A percentile compares a stretch with the other conserved stretches of the same genome.
Evolutionary conservation across 352 stramenopile species (phyloP).

Genomic region (Albugo candida): DNA sequence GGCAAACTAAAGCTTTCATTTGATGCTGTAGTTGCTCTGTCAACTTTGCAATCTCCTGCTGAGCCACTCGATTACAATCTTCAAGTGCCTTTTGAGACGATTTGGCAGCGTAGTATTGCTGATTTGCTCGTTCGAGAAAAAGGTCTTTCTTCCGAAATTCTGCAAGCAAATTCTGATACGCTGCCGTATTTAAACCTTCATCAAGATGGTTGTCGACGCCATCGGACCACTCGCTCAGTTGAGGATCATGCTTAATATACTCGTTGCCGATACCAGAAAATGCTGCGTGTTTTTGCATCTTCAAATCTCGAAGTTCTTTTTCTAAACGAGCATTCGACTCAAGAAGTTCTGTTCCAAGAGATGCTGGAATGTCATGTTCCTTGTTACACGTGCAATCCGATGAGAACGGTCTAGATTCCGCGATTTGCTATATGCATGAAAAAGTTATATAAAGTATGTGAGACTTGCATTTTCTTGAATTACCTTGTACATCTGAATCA

Average conservation of each 20-base stretch:
- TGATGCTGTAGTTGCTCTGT: constrained; percentile 25
- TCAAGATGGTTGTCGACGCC: too few species aligned
- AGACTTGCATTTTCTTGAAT: not conserved
- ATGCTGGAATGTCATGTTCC: constrained; percentile 1
- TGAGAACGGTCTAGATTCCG: constrained; percentile 27
- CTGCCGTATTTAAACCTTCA: too few species aligned
- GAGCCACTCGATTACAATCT: constrained; percentile 26
- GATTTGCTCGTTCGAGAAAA: constrained; percentile 33
- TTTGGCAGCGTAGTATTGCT: constrained; percentile 37
- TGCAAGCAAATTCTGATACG: too few species aligned
- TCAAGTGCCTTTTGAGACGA: constrained; percentile 42
- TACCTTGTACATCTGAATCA: constrained; percentile 49
- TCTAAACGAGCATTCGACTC: too few species aligned
- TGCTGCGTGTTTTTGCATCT: too few species aligned
- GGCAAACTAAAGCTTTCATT: constrained; percentile 3
- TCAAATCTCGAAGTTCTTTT: too few species aligned
- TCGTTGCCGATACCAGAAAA: too few species aligned
- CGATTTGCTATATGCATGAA: constrained; percentile 19
- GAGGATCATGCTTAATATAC: too few species aligned
- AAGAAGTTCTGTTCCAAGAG: constrained; percentile 4
- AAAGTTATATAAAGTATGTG: not conserved
- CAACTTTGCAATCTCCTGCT: constrained; percentile 26
- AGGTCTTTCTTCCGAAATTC: too few species aligned
- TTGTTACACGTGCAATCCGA: constrained; percentile 11
- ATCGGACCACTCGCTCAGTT: too few species aligned